Base-by-base conservation (phyloP, 306 rosid species). In the Gynostemma pentaphyllum region DNA sequence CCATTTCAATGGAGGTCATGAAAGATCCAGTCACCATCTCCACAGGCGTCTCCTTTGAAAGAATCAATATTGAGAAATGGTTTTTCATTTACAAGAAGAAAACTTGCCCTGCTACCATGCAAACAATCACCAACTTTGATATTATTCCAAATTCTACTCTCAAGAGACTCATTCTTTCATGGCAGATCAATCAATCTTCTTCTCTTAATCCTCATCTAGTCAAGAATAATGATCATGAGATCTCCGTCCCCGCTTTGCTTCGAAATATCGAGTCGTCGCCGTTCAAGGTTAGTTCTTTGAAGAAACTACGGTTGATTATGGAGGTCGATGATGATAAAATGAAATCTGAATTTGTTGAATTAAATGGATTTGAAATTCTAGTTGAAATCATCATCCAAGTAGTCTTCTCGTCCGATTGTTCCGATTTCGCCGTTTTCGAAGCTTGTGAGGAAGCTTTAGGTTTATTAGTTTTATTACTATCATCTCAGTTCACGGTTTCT, bases 81-180 rank as follows among this genome's bases (percentile, higher is more conserved):
- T 76, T 82, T 74, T 79, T 76, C 77, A 53, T 67, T 16, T 79
- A 78, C 84, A 73, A 79, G 32, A 82, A 82, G 80, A 68, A 68
- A 11, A 79, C 84, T 9, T 82, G 87, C 30, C 84, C 87, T 0
- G 80, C 80, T 9, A 82, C 87, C 30, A 79, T 79, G 84, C 83
- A 82, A 44, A 64, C 13, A 11, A 61, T 61, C 2, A 14, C 5
- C 6, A 65, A 70, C 48, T 68, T 76, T 45, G 75, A 57, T n/a
- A 23, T 62, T 41, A 82, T 80, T 2, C 87, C 84, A 0, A 82
- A 82, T 57, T 83, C 68, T 63, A 82, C 70, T 10, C 87, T 82
- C 76, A 68, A 79, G 45, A 68, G 87, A 52, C 87, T 82, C 67
- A 75, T 82, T 39, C 39, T 69, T 22, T 62, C 77, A 6, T 82